Evolutionary conservation across 345 rosid genomes (phyloP), one percentile per base, ranked within the genome.

Genomic region (Citrus trifoliata): DNA sequence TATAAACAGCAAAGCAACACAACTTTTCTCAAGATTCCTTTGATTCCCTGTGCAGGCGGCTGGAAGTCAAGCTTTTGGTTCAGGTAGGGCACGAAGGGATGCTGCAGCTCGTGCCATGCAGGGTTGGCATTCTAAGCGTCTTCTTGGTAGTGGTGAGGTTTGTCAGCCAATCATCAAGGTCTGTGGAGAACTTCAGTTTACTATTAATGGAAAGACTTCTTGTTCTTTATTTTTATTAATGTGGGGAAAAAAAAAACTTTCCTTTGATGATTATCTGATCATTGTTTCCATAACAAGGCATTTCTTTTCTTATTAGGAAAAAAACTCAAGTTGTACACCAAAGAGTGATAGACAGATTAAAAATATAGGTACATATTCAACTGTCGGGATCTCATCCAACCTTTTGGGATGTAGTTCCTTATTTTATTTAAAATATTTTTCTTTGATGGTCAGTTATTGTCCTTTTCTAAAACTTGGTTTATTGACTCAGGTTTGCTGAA

Each of bases 31-130:
- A 24, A 30, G 35, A 68, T 62, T 27, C 27, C 13, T 65, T 32
- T 78, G 72, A 71, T n/a, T 55, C 6, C 75, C 28, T 78, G 19
- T 79, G 80, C 86, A 88, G 90, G 84, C 77, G 18, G 83, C 75
- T 67, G 67, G 76, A 37, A 80, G 67, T 72, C 93, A 85, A 79
- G 75, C 83, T 55, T 61, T 87, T 65, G 90, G 87, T 24, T 88
- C 92, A 21, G 93, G 93, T 67, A 81, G 95, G 78, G 88, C 89
- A 64, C 77, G 89, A 77, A 86, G 92, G 78, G 93, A 89, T 85
- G 90, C 95, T 77, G 93, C 93, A 74, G 88, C 93, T 73, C 91
- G 95, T 71, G 95, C 93, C 67, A 91, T 89, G 95, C 88, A 83
- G 74, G 89, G 91, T 80, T 91, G 93, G 95, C 91, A 91, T 81